Evolutionary conservation across 2,329 filamentous ascomycete genomes (phyloP), one percentile per base, ranked within the genome.

Genomic region (Coleophoma cylindrospora): DNA sequence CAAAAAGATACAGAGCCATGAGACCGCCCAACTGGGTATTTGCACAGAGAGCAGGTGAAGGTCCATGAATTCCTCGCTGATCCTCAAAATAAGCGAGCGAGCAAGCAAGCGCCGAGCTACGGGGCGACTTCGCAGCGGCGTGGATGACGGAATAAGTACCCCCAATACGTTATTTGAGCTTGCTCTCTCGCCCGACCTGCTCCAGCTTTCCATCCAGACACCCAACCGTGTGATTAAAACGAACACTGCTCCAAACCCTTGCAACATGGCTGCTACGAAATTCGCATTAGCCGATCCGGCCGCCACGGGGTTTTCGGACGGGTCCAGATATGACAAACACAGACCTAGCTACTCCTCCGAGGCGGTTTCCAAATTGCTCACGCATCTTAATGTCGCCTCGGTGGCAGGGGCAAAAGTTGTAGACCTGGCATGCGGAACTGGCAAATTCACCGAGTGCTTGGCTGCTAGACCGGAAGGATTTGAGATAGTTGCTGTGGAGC

Each of bases 391-490:
- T 6, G 64, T 89, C 9, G 67, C 71, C 27, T 73, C 70, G 22
- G 60, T 71, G 15, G 47, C 66, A 7, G 68, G 70, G 43, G 75
- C 76, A 13, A 74, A 67, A 41, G 67, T 88, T 38, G 64, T 87
- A 21, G 85, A 89, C 62, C 70, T 89, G 15, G 85, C 77, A 1
- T 81, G 83, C 3, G 84, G 85, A 0, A 87, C 84, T 1, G 86
- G 86, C 22, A 87, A 87, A 61, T 83, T 88, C 60, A 88, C 85
- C 0, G 80, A 84, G 63, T 58, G 76, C 15, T 71, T 90, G 34
- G 78, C 80, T 7, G 69, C 65, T 13, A 70, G 84, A 32, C 69
- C 74, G 1, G 86, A 89, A 65, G 62, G 68, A 7, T 88, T 78
- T 66, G 64, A 73, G 33, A 70, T 90, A 54, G 60, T 83, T 43